These are phyloP conservation scores for Trichoderma brevicompactum DNA, from an alignment of 2,329 filamentous ascomycete genomes.

Conservation along the genomic window DNA sequence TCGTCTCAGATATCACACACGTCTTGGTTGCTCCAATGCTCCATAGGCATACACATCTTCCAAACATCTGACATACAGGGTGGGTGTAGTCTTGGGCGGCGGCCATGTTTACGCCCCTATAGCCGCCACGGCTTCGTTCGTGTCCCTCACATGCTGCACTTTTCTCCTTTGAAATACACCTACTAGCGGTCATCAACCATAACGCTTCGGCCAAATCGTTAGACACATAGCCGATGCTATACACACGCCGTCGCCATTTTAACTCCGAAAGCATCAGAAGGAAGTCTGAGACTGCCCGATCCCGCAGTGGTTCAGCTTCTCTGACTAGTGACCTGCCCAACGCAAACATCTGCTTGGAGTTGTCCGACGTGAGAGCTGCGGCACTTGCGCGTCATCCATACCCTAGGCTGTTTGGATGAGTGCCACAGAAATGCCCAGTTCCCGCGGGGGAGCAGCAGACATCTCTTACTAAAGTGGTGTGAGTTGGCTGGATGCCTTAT, in stretches of 20 bases:
- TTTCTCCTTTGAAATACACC: neutral
- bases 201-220: too few species aligned
- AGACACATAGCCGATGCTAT: neutral
- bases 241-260: neutral
- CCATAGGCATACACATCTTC: neutral
- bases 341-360: conserved; percentile 4
- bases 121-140: neutral
- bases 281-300: conserved; percentile 1
- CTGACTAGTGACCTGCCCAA: neutral
- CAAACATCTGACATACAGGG: neutral
- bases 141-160: neutral
- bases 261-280: neutral
- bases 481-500: neutral
- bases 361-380: conserved; percentile 18
- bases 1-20: too few species aligned
- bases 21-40: conserved; percentile 6
- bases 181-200: neutral
- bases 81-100: neutral
- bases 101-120: neutral
- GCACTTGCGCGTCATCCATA: conserved; percentile 12
- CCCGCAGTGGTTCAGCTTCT: conserved; percentile 2
- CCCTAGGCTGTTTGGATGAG: conserved; percentile 9
- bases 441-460: neutral
- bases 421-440: conserved; percentile 14
- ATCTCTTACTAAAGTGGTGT: conserved; percentile 9